Evolutionary conservation across 768 basidiomycete species (phyloP), one percentile per base, ranked within the genome.

Genomic region (Russula griseocarnosa): DNA sequence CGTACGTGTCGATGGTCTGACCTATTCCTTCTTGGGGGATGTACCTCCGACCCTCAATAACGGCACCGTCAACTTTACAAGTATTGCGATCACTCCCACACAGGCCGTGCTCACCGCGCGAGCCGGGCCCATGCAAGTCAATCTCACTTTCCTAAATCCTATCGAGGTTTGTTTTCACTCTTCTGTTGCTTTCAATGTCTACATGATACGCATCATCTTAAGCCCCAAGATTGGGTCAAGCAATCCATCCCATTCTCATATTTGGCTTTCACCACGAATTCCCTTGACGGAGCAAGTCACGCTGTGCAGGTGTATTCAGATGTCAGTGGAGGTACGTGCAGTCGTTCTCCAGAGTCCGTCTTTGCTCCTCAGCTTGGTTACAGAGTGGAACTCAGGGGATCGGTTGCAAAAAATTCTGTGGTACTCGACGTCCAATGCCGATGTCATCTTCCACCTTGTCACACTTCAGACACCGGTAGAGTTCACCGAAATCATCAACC

Each of bases 201-300:
- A 42, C 26, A 22, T n/a, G n/a, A n/a, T 38, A n/a, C 10, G 44
- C 26, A n/a, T 55, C 20, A 46, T 38, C 2, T 18, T 13, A 22
- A 77, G 75, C 75, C 77, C 0, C 67, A 69, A 13, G 74, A 79
- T 64, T 72, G 74, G 60, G 73, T 76, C 52, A 70, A 69, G 24
- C 76, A 77, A 60, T 78, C 78, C 1, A 58, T 79, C 2, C 77
- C 78, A 2, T 78, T 78, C 66, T 74, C 76, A 6, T 79, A 79
- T 60, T 30, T 78, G 18, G 67, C 72, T 9, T 62, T 79, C 10
- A 69, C 71, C 8, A 75, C 72, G 7, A 47, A 34, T 5, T 67
- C 77, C 0, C 66, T 69, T 24, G 77, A 79, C 53, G 75, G 73
- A 3, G 62, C 62, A 16, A 38, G 71, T 20, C 78, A 79, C 61